Base-by-base conservation (phyloP, 495 filamentous ascomycete genomes). In the Apiosordaria backusii region DNA sequence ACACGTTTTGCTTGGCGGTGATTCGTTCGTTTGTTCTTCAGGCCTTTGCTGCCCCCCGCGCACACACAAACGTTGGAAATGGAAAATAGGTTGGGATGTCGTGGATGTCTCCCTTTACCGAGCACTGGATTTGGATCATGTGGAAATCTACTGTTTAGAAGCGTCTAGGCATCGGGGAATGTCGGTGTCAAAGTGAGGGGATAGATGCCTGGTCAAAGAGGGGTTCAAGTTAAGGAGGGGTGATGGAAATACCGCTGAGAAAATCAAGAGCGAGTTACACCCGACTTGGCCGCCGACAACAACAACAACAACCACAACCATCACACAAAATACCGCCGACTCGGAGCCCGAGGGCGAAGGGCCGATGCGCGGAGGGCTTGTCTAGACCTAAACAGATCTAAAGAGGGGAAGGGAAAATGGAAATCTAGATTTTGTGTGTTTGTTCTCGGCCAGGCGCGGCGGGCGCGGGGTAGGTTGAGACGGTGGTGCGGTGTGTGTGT, bases 1-100 rank as follows among this genome's bases (percentile, higher is more conserved):
- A 57, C 53, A 57, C 53, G 53, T 45, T 57, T 57, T 57, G 53
- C 53, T 57, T 57, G 53, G 53, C 53, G 23, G 53, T 21, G 53
- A 21, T 57, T 57, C 23, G 23, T 57, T 21, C 19, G 23, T 57
- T 57, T 21, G 5, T 55, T 57, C 21, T 13, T 18, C 9, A 21
- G 19, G 53, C 35, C 35, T 2, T 45, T 45, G 3, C 29, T 35
- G 35, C 10, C 35, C 35, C 35, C 35, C 35, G 35, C 35, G 35
- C 35, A 45, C 35, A 45, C 35, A 35, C 29, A 4, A 1, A 45
- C 10, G 10, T 45, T 45, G 35, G 9, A 45, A 45, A 45, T 45
- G 35, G 35, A 45, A 45, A 45, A 18, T 7, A 29, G 27, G 3
- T 29, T 29, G 35, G 16, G 35, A 45, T 7, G 10, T 35, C n/a